These are phyloP conservation scores for Rehmannia glutinosa DNA, from an alignment of 257 asterid species.

Conservation along the genomic window DNA sequence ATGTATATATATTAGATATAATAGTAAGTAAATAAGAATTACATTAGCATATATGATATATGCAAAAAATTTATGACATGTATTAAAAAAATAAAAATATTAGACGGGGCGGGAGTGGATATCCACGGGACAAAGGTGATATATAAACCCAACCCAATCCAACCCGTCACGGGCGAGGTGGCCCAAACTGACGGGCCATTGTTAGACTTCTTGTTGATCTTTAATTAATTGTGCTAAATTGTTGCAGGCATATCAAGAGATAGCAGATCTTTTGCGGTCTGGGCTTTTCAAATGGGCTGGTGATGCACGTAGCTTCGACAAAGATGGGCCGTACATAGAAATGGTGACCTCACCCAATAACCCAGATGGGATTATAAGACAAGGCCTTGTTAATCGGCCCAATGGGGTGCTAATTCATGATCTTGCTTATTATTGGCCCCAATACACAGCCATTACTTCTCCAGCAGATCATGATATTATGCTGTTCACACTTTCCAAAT, in stretches of 20 bases:
- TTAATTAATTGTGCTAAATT: background rate
- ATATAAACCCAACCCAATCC: too few species aligned
- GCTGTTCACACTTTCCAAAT: conserved; percentile 76
- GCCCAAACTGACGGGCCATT: too few species aligned
- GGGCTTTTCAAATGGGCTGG: conserved; percentile 68
- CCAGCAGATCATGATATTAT: conserved; percentile 52
- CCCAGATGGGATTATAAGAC: conserved; percentile 48
- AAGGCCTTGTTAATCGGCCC: conserved; percentile 37
- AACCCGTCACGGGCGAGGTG: too few species aligned
- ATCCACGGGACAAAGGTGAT: too few species aligned
- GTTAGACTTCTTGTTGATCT: background rate
- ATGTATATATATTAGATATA: too few species aligned
- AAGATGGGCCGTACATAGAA: conserved; percentile 53
- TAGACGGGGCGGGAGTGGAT: too few species aligned
- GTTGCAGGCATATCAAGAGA: conserved; percentile 55
- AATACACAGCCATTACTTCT: conserved; percentile 60
- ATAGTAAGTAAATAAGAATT: too few species aligned
- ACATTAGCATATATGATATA: too few species aligned
- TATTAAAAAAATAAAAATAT: too few species aligned
- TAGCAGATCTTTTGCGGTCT: conserved; percentile 37
- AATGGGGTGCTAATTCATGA: conserved; percentile 56
- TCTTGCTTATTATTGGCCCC: conserved; percentile 81
- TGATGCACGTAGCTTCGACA: conserved; percentile 44
- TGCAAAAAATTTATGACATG: too few species aligned
- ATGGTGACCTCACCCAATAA: conserved; percentile 78